Evolutionary conservation across 164 flowering plant genomes (phyloP).

Genomic region (Sedum album): DNA sequence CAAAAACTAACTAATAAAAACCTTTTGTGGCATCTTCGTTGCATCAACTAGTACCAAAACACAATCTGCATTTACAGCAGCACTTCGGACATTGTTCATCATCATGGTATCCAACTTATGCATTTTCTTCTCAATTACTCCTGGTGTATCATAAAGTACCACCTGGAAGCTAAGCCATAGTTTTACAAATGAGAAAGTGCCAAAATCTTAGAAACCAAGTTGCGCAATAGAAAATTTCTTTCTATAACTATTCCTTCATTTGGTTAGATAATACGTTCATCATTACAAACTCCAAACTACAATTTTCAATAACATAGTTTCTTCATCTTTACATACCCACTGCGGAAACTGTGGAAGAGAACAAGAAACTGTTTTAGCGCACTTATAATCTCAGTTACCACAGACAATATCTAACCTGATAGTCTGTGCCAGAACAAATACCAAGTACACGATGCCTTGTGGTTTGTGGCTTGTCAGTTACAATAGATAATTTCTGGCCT

Average conservation of each 20-base stretch:
- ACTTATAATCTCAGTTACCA: background rate
- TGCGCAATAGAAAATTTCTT: background rate
- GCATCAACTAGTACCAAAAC: slow-evolving; percentile 91
- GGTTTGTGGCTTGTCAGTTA: slow-evolving; percentile 95
- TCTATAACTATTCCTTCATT: background rate
- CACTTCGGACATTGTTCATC: slow-evolving; percentile 96
- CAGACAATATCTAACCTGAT: slow-evolving; percentile 55
- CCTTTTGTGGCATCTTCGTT: slow-evolving; percentile 73
- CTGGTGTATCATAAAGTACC: slow-evolving; percentile 95
- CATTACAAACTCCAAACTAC: too few species aligned
- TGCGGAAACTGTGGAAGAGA: background rate
- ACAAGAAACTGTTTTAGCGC: background rate
- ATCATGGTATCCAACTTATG: slow-evolving; percentile 94
- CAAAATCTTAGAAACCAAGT: background rate
- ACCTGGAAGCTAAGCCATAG: slow-evolving; percentile 51
- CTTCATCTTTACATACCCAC: too few species aligned
- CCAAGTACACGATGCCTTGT: slow-evolving; percentile 95
- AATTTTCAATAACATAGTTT: too few species aligned
- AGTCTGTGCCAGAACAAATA: slow-evolving; percentile 74
- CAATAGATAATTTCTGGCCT: slow-evolving; percentile 90
- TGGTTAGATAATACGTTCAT: background rate
- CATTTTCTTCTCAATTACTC: slow-evolving; percentile 91
- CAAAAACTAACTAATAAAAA: slow-evolving; percentile 20
- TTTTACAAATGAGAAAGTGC: background rate
- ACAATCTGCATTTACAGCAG: slow-evolving; percentile 84